Conservation (phyloP, 108 stramenopile genomes). For the Schizochytrium sp. region DNA sequence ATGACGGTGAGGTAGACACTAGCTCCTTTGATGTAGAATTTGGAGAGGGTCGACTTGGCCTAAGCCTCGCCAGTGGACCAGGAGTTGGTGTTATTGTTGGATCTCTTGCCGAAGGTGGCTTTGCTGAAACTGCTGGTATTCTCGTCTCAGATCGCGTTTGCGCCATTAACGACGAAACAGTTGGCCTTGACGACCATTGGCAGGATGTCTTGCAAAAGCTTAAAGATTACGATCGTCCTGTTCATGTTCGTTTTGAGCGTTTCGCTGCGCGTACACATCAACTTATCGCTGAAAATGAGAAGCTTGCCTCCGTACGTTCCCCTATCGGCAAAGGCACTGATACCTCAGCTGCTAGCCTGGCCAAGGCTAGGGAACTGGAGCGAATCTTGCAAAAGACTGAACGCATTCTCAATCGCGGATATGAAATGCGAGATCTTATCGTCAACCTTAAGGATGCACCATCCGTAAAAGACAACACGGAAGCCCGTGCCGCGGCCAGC, state of each 20-base stretch:
- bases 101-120: constrained; percentile 20
- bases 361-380: constrained; percentile 34
- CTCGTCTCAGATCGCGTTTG: constrained; percentile 29
- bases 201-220: constrained; percentile 56
- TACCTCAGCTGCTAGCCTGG: not conserved
- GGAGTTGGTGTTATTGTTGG: constrained; percentile 52
- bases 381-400: not conserved
- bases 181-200: constrained; percentile 57
- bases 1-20: not conserved
- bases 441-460: not conserved
- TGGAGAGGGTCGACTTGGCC: constrained; percentile 33
- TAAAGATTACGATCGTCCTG: constrained; percentile 43
- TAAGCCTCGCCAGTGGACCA: constrained; percentile 15
- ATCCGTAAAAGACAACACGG: not conserved
- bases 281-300: not conserved
- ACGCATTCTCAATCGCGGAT: not conserved
- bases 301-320: not conserved
- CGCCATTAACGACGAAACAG: constrained; percentile 42
- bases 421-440: not conserved
- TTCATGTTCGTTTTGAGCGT: constrained; percentile 37
- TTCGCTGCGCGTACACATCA: constrained; percentile 11
- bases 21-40: constrained; percentile 20
- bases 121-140: constrained; percentile 52
- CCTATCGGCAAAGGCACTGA: not conserved
- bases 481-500: not conserved